Base-by-base conservation (phyloP, 495 filamentous ascomycete species). In the Zalerion maritima region DNA sequence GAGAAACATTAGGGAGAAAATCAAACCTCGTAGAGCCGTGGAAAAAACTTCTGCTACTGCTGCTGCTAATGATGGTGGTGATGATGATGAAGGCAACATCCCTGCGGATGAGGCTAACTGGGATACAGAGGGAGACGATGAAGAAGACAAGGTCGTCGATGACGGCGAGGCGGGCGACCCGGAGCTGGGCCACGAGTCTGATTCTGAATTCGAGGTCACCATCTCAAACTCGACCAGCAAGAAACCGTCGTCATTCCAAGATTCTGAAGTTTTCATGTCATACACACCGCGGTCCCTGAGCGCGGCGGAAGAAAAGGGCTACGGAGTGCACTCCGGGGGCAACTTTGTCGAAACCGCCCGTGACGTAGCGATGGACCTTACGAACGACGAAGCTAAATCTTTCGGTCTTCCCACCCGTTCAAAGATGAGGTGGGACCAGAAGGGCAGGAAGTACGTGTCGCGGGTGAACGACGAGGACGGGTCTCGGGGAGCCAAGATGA, bases 351-450 rank as follows among this genome's bases (percentile, higher is more conserved):
- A 77, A 37, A 82, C 78, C 0, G 86, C 91, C 2, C 71, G 83
- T 40, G 70, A 64, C 40, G 80, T 72, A 2, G 78, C 81, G 18
- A 87, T 97, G 78, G 87, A 97, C 49, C 70, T 97, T 2, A 72
- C 62, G 18, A 79, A 78, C 39, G 83, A 92, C 54, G 89, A 94
- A 32, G 67, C 67, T 22, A 77, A 75, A 34, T 62, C 65, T 6
- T 86, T 91, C 46, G 84, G 64, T 22, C 73, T 80, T 42, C 71
- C 80, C 1, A 69, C 71, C 13, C 69, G 71, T 43, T 64, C 73
- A 21, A 71, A 75, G 26, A 71, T 89, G 73, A 72, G 86, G 31
- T 97, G 89, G 89, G 89, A 97, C 60, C 93, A 94, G 67, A 86
- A 89, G 45, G 70, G 75, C 42, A 87, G 79, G 56, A 96, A 94